Evolutionary conservation across 73 alveolate genomes (phyloP), one percentile per base, ranked within the genome.

Genomic region (Paraurostyla sp.): DNA sequence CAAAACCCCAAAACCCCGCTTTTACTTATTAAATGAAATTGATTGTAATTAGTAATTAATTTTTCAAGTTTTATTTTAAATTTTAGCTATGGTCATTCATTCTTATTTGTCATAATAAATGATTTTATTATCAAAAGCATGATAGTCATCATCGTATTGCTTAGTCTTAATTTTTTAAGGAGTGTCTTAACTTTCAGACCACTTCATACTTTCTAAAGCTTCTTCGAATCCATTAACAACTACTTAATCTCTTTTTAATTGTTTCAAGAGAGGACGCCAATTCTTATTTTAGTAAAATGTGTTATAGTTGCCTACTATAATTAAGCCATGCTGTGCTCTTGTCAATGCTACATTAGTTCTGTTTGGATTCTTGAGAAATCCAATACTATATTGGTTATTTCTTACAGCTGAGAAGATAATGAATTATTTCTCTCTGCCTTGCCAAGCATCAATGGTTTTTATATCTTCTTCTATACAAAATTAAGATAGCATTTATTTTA

Each of bases 301-400:
- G 20, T 75, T 33, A 25, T 89, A 48, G 68, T 93, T 91, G 71
- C 98, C 98, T 2, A 93, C 89, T 27, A 93, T 87, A 82, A 91
- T 88, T 41, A 93, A 25, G 23, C 98, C 98, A 33, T 91, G 93
- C 58, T 87, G 76, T 0, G 98, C 98, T 25, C 98, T 80, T 54
- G 97, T 92, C 49, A 94, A 83, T 0, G 98, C 94, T 22, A 94
- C 98, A 62, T 93, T 92, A 80, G 92, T 90, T 35, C 98, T 90
- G 52, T 91, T 93, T 62, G 87, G 87, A 49, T 75, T 27, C 4
- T n/a, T 32, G 16, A 75, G 25, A 35, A 75, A 75, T 6, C 87
- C 87, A 7, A 75, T 32, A 38, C 56, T 75, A n/a, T 23, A 16
- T 32, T 16, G 13, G 23, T 43, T n/a, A 51, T 33, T 48, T 48